phyloP scores from a whole-genome alignment of 2,329 filamentous ascomycete species.

The Ophiostoma sp. region DNA sequence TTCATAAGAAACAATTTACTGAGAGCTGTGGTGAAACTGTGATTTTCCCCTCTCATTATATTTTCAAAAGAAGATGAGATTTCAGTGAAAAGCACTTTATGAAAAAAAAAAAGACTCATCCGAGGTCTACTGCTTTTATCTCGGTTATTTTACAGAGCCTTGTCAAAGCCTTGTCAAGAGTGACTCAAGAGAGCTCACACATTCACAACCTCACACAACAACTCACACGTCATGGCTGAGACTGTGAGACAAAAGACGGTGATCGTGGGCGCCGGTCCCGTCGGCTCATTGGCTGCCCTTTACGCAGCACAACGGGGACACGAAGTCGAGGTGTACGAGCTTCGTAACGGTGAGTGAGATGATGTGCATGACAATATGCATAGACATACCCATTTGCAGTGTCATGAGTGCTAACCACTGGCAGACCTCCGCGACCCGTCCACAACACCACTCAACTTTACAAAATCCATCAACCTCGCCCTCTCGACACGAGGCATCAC shows the following conservation, averaged over 20 bases:
- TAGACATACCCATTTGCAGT: neutral
- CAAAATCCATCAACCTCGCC: slow-evolving; percentile 97
- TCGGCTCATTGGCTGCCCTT: slow-evolving; percentile 85
- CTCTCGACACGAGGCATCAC: slow-evolving; percentile 92
- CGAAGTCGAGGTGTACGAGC: slow-evolving; percentile 90
- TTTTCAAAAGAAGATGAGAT: neutral
- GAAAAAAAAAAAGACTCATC: neutral
- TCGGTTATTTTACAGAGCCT: neutral
- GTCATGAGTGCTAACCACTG: neutral
- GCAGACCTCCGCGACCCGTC: slow-evolving; percentile 84
- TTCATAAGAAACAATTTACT: neutral
- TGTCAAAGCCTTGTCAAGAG: neutral
- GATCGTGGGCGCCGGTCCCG: slow-evolving; percentile 88
- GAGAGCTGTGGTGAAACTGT: neutral
- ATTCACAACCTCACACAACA: neutral
- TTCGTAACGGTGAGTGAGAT: slow-evolving; percentile 69
- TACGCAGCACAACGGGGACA: slow-evolving; percentile 89
- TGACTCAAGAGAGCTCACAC: neutral
- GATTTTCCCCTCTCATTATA: neutral
- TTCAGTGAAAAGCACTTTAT: neutral
- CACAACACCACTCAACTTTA: slow-evolving; percentile 88
- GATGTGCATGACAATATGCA: neutral
- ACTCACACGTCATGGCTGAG: slow-evolving; percentile 18
- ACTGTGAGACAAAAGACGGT: slow-evolving; percentile 66
- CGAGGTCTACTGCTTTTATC: neutral